These are phyloP conservation scores for Didymella sp. DNA, from an alignment of 2,329 filamentous ascomycete genomes.

Conservation along the genomic window DNA sequence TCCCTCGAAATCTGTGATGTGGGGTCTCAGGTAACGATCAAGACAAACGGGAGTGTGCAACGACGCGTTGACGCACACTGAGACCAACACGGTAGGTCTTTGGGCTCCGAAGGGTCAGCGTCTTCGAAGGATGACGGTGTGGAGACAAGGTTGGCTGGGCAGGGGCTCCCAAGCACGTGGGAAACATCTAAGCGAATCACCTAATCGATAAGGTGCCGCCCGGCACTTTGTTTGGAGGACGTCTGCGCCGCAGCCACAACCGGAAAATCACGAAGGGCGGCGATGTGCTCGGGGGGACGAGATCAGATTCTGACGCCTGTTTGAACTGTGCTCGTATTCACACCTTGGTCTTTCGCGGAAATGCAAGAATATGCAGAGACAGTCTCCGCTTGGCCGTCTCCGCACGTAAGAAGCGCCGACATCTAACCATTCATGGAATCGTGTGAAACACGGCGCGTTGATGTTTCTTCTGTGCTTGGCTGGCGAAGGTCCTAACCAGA, in stretches of 20 bases:
- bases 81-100: conserved; percentile 17
- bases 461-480: conserved; percentile 20
- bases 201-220: conserved; percentile 16
- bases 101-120: conserved; percentile 11
- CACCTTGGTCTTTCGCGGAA: not conserved
- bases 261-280: conserved; percentile 14
- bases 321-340: conserved; percentile 2
- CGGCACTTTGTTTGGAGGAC: conserved; percentile 3
- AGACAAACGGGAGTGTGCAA: conserved; percentile 5
- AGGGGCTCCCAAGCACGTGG: conserved; percentile 14
- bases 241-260: conserved; percentile 16
- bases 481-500: conserved; percentile 14
- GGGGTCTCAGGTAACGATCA: conserved; percentile 5
- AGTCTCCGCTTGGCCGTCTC: not conserved
- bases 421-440: conserved; percentile 8
- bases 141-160: conserved; percentile 15
- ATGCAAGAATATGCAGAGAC: conserved; percentile 2
- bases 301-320: not conserved
- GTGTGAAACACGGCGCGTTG: conserved; percentile 20
- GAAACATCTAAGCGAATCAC: conserved; percentile 17
- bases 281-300: conserved; percentile 6
- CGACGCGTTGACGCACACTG: conserved; percentile 7
- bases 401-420: conserved; percentile 13
- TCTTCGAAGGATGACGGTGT: conserved; percentile 11
- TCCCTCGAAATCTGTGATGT: conserved; percentile 4